A percentile compares a stretch with the other conserved stretches of the same genome.
Evolutionary conservation across 805 yeast species (phyloP).

Genomic region (Cyberlindnera maritima): DNA sequence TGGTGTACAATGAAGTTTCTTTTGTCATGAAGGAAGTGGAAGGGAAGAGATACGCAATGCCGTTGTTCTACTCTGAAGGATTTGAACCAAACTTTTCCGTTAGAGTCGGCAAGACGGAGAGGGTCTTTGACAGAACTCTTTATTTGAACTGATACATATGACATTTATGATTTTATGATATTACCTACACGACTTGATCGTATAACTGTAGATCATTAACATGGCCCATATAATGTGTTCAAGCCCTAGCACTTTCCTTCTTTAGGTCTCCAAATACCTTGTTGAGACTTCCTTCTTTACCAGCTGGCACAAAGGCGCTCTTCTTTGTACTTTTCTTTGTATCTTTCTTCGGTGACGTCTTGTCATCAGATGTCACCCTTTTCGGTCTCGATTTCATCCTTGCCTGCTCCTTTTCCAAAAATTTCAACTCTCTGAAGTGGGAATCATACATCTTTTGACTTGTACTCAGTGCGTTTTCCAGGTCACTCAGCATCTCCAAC

Average conservation of each 20-base stretch:
- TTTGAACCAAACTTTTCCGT: slow-evolving; percentile 11
- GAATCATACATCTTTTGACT: slow-evolving; percentile 19
- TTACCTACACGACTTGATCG: too few relatives aligned
- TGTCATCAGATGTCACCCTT: not conserved
- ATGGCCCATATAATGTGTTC: too few relatives aligned
- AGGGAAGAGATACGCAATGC: not conserved
- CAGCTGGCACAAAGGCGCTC: not conserved
- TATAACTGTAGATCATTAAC: too few relatives aligned
- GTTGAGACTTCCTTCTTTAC: not conserved
- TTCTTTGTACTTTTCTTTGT: not conserved
- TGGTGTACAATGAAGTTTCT: slow-evolving; percentile 32
- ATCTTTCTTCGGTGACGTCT: not conserved
- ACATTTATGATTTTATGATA: not conserved
- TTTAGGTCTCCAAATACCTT: not conserved
- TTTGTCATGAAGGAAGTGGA: slow-evolving; percentile 5
- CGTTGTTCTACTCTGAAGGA: slow-evolving; percentile 22
- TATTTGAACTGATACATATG: slow-evolving; percentile 7
- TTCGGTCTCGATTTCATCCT: not conserved
- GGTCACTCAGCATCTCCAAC: slow-evolving; percentile 19
- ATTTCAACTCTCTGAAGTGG: slow-evolving; percentile 10
- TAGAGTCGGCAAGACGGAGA: slow-evolving; percentile 1
- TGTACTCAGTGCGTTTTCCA: slow-evolving; percentile 16
- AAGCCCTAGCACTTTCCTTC: not conserved
- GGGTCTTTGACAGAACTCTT: slow-evolving; percentile 2
- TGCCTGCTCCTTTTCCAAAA: slow-evolving; percentile 1